Evolutionary conservation across 768 basidiomycete species (phyloP), one percentile per base, ranked within the genome.

Genomic region (Boletales sp.): DNA sequence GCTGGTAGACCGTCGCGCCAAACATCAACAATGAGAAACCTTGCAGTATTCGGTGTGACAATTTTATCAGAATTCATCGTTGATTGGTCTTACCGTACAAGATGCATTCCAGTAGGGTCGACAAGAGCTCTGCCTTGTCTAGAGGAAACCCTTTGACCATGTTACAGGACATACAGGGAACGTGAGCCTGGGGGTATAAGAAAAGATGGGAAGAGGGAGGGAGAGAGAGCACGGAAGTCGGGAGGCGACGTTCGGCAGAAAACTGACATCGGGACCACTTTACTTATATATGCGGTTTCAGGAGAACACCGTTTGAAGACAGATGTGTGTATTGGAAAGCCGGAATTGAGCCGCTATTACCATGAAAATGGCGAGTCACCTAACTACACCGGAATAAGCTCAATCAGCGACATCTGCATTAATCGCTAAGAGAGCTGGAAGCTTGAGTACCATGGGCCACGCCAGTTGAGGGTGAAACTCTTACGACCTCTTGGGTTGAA

Each of bases 1-100:
- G 47, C 3, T 58, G 52, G 57, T 57, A 63, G 2, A 69, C 43
- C 1, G 68, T 68, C 10, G 50, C 57, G 6, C 62, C 58, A 45
- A 67, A 70, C 69, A 70, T 68, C n/a, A 68, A 37, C 11, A 68
- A 10, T 2, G 66, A 70, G 53, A 68, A 68, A 3, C 68, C 69
- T 70, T 42, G 13, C 9, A 21, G 11, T 2, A 1, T 21, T 38
- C 17, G 35, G 35, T 37, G 12, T 34, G 24, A 45, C 27, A 5
- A 6, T 31, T 45, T 32, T 1, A 29, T 17, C 7, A 47, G 8
- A 15, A 32, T 45, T 12, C 1, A 29, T 37, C 4, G 11, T 7
- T 17, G n/a, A 30, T 5, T 10, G n/a, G 11, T 31, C 52, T 42
- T 34, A 55, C 56, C 56, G 40, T 53, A 53, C 32, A 58, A 45